phyloP scores from a whole-genome alignment of 2,329 filamentous ascomycete genomes.

The Fusarium guadeloupense region DNA sequence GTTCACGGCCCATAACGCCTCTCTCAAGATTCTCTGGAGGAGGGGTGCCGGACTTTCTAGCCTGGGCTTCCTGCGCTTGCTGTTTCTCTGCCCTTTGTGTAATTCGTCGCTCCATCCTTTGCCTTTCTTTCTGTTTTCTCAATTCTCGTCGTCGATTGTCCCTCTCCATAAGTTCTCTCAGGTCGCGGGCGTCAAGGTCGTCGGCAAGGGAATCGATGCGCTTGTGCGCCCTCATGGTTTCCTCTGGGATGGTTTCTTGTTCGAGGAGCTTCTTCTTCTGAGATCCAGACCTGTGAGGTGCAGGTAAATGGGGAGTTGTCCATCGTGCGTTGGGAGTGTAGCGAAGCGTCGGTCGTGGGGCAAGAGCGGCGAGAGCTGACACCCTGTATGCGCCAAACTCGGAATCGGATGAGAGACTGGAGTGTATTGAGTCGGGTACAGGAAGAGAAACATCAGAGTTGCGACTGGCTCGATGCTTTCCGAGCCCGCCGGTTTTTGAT shows the following conservation, averaged over 20 bases:
- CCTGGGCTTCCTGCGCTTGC: constrained; percentile 65
- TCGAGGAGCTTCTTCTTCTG: constrained; percentile 62
- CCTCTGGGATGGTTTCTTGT: constrained; percentile 66
- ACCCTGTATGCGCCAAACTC: constrained; percentile 81
- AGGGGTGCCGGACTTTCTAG: constrained; percentile 59
- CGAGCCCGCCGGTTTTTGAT: constrained; percentile 62
- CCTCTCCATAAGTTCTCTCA: constrained; percentile 89
- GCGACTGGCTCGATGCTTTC: constrained; percentile 66
- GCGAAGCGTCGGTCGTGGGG: constrained; percentile 84
- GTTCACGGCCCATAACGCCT: constrained; percentile 68
- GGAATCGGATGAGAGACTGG: constrained; percentile 77
- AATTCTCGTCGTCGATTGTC: constrained; percentile 83
- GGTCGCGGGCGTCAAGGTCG: constrained; percentile 81
- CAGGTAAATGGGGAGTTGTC: constrained; percentile 56
- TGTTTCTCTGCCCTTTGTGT: constrained; percentile 74
- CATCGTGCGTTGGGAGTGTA: constrained; percentile 73
- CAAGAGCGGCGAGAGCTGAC: constrained; percentile 80
- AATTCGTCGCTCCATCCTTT: constrained; percentile 71
- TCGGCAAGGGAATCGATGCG: constrained; percentile 79
- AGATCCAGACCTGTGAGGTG: constrained; percentile 59
- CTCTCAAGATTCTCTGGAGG: constrained; percentile 67
- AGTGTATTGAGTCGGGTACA: constrained; percentile 76
- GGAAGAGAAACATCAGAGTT: constrained; percentile 80
- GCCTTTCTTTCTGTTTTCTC: constrained; percentile 73
- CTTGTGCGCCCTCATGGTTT: constrained; percentile 68